A percentile compares a stretch with the other conserved stretches of the same genome.
Evolutionary conservation across 2,329 filamentous ascomycete genomes (phyloP).

Genomic region (Aspergillus terreus): DNA sequence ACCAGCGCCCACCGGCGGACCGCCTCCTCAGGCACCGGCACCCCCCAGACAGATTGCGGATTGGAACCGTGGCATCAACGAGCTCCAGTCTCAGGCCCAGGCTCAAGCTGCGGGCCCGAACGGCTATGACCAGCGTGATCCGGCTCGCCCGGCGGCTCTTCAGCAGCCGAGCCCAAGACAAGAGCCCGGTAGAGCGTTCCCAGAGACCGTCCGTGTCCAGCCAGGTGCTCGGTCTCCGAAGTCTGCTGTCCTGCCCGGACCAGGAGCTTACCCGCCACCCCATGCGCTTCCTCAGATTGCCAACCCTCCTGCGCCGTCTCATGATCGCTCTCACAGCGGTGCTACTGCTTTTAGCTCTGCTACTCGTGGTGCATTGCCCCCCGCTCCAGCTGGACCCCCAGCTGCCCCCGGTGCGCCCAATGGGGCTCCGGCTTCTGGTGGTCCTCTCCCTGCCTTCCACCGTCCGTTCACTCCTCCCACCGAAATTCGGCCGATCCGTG

Average conservation of each 20-base stretch:
- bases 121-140: conserved; percentile 76
- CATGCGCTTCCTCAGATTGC: conserved; percentile 51
- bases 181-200: conserved; percentile 67
- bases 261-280: conserved; percentile 48
- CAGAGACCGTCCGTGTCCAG: conserved; percentile 58
- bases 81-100: conserved; percentile 62
- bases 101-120: conserved; percentile 50
- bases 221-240: conserved; percentile 60
- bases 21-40: conserved; percentile 57
- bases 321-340: conserved; percentile 35
- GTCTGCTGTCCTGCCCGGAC: conserved; percentile 48
- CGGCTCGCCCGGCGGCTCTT: conserved; percentile 64
- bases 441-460: conserved; percentile 69
- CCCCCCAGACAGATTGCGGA: conserved; percentile 60
- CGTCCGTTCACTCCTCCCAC: conserved; percentile 73
- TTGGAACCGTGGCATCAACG: conserved; percentile 68
- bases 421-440: conserved; percentile 47
- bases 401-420: conserved; percentile 55
- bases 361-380: conserved; percentile 45
- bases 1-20: conserved; percentile 52
- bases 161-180: conserved; percentile 73
- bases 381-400: conserved; percentile 27
- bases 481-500: conserved; percentile 76
- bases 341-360: conserved; percentile 25
- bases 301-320: conserved; percentile 42